phyloP scores from a whole-genome alignment of 257 asterid species.

The Forsythia suspensa region DNA sequence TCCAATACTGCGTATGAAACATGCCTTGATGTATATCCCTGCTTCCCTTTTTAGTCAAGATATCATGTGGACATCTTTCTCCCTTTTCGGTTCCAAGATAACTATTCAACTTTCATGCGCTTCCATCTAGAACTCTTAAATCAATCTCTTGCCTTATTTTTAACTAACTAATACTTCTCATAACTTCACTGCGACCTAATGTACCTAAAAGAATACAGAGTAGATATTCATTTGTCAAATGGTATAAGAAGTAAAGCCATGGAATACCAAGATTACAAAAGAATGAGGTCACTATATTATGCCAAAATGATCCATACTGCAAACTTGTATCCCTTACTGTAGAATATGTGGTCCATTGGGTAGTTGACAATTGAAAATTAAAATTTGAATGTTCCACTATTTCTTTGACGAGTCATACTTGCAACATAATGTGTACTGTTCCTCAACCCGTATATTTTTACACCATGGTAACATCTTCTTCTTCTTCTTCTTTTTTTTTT shows the following conservation, averaged over 20 bases:
- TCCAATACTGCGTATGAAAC: not conserved
- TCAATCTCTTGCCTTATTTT: not conserved
- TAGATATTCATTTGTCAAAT: not conserved
- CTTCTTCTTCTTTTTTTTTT: too few species aligned
- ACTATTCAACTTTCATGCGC: not conserved
- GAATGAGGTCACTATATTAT: not conserved
- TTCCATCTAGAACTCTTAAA: not conserved
- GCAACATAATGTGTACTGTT: not conserved
- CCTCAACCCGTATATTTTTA: not conserved
- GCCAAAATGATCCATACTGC: not conserved
- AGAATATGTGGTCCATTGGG: not conserved
- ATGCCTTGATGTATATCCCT: not conserved
- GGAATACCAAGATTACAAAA: not conserved
- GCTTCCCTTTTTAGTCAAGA: not conserved
- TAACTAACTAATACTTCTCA: not conserved
- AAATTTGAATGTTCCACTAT: not conserved
- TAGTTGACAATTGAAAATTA: not conserved
- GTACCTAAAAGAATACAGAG: not conserved
- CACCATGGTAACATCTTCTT: not conserved
- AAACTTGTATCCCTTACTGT: not conserved
- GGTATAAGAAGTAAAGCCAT: not conserved
- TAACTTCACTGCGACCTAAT: not conserved
- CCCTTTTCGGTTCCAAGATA: not conserved
- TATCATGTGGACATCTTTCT: not conserved
- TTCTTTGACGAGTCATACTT: not conserved